These are phyloP conservation scores for Lasiosphaeriaceae sp. DNA, from an alignment of 495 filamentous ascomycete genomes.

Conservation along the genomic window DNA sequence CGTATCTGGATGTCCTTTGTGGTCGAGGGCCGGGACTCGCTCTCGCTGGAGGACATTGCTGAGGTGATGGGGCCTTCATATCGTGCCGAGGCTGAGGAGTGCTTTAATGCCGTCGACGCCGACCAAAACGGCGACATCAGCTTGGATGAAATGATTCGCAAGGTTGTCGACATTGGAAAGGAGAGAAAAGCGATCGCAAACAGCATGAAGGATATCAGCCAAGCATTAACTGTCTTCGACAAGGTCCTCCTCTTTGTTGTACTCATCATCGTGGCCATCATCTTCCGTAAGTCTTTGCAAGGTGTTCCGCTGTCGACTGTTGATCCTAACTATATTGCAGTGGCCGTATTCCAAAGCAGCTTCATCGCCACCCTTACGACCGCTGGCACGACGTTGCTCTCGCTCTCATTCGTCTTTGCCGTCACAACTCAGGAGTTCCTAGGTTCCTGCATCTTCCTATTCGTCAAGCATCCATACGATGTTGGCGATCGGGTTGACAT, in stretches of 20 bases:
- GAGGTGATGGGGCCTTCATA: conserved; percentile 80
- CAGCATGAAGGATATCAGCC: conserved; percentile 96
- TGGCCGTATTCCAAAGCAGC: conserved; percentile 79
- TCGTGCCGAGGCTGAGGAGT: conserved; percentile 73
- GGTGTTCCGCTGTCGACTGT: not conserved
- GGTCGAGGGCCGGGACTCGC: conserved; percentile 74
- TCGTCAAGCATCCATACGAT: conserved; percentile 91
- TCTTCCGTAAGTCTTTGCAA: conserved; percentile 60
- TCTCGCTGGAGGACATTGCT: conserved; percentile 74
- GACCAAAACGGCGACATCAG: conserved; percentile 92
- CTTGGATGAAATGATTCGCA: conserved; percentile 92
- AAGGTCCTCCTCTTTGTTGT: conserved; percentile 75
- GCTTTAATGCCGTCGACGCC: conserved; percentile 72
- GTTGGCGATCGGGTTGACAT: conserved; percentile 94
- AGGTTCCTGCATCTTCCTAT: conserved; percentile 94
- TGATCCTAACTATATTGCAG: conserved; percentile 25
- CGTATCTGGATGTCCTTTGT: conserved; percentile 99
- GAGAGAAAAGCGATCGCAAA: conserved; percentile 79
- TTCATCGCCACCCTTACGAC: conserved; percentile 87
- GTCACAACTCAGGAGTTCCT: conserved; percentile 89
- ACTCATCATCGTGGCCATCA: conserved; percentile 73
- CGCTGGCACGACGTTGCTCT: conserved; percentile 91
- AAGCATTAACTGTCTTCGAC: conserved; percentile 88
- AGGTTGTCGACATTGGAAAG: conserved; percentile 75
- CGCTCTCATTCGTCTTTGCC: conserved; percentile 90